Conservation (phyloP, 148 eudicot species). For the Nyssa sinensis region DNA sequence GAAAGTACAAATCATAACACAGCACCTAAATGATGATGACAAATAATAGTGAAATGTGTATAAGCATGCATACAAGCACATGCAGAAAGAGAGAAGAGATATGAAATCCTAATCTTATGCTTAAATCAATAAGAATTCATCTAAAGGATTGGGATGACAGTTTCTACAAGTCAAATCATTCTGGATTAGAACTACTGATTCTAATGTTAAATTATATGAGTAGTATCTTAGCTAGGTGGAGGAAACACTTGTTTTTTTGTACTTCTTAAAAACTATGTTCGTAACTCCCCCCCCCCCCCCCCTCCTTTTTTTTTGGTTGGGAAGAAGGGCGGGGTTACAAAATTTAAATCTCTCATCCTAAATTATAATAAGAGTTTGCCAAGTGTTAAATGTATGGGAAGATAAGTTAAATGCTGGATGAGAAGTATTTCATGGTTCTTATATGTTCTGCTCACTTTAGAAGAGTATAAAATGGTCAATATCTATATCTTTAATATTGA, state of each 20-base stretch:
- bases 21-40: neutral
- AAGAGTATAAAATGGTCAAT: neutral
- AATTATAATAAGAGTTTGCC: neutral
- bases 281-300: no score
- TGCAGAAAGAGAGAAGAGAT: no score
- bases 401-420: neutral
- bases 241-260: neutral
- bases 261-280: no score
- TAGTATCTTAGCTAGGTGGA: neutral
- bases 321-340: neutral
- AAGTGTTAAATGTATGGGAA: neutral
- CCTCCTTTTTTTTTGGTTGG: no score
- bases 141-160: neutral
- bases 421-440: neutral
- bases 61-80: neutral
- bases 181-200: neutral
- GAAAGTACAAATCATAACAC: neutral
- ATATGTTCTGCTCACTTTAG: neutral
- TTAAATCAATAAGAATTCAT: constrained; percentile 1
- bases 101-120: no score
- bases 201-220: no score
- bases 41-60: neutral
- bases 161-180: no score
- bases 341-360: neutral
- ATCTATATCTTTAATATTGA: neutral